phyloP scores from a whole-genome alignment of 2,329 filamentous ascomycete genomes.

The Lachnellula hyalina region DNA sequence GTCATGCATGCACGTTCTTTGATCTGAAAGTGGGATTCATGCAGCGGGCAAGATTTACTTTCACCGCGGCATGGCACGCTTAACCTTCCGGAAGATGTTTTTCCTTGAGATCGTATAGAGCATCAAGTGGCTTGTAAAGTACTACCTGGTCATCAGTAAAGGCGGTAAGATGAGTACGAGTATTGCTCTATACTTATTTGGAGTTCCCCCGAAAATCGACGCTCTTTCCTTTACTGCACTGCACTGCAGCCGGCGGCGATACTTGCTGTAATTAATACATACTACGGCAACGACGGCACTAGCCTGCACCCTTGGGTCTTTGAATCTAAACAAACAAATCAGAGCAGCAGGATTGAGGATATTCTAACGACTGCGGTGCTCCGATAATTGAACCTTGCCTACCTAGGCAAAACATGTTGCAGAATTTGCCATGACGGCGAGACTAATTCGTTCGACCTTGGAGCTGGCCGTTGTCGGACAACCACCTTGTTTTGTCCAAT shows the following conservation, averaged over 20 bases:
- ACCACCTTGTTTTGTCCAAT: background rate
- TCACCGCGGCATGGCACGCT: background rate
- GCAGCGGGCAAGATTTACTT: background rate
- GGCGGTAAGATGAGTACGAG: background rate
- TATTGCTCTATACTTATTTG: background rate
- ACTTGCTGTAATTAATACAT: background rate
- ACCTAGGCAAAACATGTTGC: background rate
- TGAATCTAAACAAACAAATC: conserved; percentile 8
- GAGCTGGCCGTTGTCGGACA: conserved; percentile 4
- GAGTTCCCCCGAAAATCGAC: background rate
- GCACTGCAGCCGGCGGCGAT: background rate
- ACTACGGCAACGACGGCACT: conserved; percentile 4
- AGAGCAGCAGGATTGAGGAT: conserved; percentile 4
- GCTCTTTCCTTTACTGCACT: background rate
- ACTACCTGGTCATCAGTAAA: background rate
- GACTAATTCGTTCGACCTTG: background rate
- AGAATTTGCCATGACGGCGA: background rate
- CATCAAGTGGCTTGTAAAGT: background rate
- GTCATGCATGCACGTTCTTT: background rate
- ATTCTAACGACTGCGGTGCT: conserved; percentile 1
- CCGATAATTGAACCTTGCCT: conserved; percentile 6
- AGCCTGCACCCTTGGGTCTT: background rate
- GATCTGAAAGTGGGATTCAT: background rate
- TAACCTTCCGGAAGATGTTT: background rate
- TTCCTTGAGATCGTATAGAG: background rate